These are phyloP conservation scores for Penstemon eatonii DNA, from an alignment of 257 asterid species.

Conservation along the genomic window DNA sequence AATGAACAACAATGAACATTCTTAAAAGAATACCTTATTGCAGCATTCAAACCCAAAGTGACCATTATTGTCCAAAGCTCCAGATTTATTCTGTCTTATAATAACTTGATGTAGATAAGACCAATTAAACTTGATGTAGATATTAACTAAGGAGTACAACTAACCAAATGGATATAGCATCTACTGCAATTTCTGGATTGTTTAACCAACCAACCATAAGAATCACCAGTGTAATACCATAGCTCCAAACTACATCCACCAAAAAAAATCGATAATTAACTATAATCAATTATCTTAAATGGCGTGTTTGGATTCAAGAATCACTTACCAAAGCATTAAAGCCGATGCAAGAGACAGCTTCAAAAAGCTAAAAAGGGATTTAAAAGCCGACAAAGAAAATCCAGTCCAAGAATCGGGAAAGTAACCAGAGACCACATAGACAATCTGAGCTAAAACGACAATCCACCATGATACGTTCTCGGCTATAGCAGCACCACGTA, in stretches of 20 bases:
- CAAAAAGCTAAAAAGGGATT: constrained; percentile 54
- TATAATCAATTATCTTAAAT: not conserved
- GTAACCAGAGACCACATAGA: constrained; percentile 63
- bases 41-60: constrained; percentile 82
- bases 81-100: constrained; percentile 58
- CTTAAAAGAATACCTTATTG: constrained; percentile 55
- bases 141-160: constrained; percentile 12
- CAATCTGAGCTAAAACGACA: constrained; percentile 65
- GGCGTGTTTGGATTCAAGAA: not conserved
- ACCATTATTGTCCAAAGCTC: constrained; percentile 76
- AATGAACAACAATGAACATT: not conserved
- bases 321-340: constrained; percentile 74
- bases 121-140: no score
- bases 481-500: constrained; percentile 80
- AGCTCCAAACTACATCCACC: constrained; percentile 65
- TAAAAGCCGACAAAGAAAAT: constrained; percentile 61
- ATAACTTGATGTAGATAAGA: not conserved
- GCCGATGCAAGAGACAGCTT: constrained; percentile 88
- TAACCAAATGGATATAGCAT: constrained; percentile 80
- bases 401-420: constrained; percentile 88
- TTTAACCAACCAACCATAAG: constrained; percentile 83
- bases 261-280: not conserved
- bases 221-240: constrained; percentile 72
- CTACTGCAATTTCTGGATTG: constrained; percentile 77
- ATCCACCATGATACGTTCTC: constrained; percentile 87